Conservation (phyloP, 257 asterid genomes). For the Petrea volubilis region DNA sequence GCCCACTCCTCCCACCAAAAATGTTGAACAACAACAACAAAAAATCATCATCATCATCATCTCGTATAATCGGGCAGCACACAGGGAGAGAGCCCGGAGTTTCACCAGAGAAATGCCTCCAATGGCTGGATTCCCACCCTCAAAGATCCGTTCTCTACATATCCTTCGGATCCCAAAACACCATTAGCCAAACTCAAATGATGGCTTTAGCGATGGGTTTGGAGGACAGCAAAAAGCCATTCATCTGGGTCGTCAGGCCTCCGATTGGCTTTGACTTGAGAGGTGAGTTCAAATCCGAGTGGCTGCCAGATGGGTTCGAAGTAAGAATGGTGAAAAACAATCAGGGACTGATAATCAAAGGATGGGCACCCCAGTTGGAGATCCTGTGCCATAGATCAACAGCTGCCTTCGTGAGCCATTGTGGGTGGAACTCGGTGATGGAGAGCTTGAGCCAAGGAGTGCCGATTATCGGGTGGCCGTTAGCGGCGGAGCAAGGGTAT, state of each 20-base stretch:
- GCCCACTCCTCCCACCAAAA: constrained; percentile 70
- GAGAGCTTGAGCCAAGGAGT: constrained; percentile 94
- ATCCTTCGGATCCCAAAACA: constrained; percentile 96
- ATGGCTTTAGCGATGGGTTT: constrained; percentile 80
- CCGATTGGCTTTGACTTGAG: constrained; percentile 57
- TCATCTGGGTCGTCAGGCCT: constrained; percentile 82
- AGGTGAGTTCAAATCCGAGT: constrained; percentile 63
- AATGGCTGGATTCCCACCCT: constrained; percentile 57
- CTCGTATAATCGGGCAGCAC: constrained; percentile 42
- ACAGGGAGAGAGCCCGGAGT: constrained; percentile 66
- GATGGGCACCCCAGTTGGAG: constrained; percentile 98
- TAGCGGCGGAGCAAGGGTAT: constrained; percentile 91
- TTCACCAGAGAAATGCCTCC: constrained; percentile 63
- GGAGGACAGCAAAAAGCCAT: constrained; percentile 58
- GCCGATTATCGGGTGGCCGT: constrained; percentile 90
- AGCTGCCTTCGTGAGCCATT: constrained; percentile 78
- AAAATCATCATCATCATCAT: not conserved
- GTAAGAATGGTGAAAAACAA: constrained; percentile 27
- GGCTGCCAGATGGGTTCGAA: constrained; percentile 70
- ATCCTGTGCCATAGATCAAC: constrained; percentile 71
- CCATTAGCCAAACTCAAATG: constrained; percentile 72
- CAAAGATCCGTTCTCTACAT: constrained; percentile 63
- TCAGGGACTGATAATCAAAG: constrained; percentile 61
- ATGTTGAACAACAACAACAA: constrained; percentile 36
- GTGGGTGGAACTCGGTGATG: constrained; percentile 89